Base-by-base conservation (phyloP, 2,329 filamentous ascomycete genomes). In the Hypoxylon sp. region DNA sequence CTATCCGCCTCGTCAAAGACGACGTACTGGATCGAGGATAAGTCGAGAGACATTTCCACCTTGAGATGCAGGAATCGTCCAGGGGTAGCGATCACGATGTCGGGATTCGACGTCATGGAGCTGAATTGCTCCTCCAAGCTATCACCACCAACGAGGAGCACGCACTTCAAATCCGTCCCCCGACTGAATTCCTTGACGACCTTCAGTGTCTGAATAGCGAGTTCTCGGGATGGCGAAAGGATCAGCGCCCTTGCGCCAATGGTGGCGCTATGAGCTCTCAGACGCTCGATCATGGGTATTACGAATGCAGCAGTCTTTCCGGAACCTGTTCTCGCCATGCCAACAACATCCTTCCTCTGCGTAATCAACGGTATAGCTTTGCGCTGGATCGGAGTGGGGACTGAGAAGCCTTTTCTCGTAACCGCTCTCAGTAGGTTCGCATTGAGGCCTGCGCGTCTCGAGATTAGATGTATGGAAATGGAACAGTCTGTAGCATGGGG, bases 291-390 rank as follows among this genome's bases (percentile, higher is more conserved):
- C 94, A 99, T 97, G 38, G 95, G 95, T 64, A 99, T 96, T 21
- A 98, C 92, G 74, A 99, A 99, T 18, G 95, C 95, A 1, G 93
- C 95, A 1, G 96, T 99, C 80, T 99, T 99, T 79, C 95, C 95
- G 17, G 93, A 98, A 73, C 95, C 95, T n/a, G 96, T 99, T 65
- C 96, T 84, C 6, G 95, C 95, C 95, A 99, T 99, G 65, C 93
- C 96, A 20, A 99, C 94, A n/a, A 98, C 91, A 82, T 99, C 95
- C 76, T 92, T 91, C 50, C 89, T 86, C 60, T 96, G 90, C 67
- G 98, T 81, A 52, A 99, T 87, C 52, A 98, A 81, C 3, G 95
- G 96, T 43, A 99, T 97, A 1, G 95, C 91, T 77, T 98, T 98
- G 67, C 95, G 87, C 79, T 99, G 95, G 75, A 99, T 99, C 0